Evolutionary conservation across 2,329 filamentous ascomycete species (phyloP).

Genomic region (Claviceps sorghi): DNA sequence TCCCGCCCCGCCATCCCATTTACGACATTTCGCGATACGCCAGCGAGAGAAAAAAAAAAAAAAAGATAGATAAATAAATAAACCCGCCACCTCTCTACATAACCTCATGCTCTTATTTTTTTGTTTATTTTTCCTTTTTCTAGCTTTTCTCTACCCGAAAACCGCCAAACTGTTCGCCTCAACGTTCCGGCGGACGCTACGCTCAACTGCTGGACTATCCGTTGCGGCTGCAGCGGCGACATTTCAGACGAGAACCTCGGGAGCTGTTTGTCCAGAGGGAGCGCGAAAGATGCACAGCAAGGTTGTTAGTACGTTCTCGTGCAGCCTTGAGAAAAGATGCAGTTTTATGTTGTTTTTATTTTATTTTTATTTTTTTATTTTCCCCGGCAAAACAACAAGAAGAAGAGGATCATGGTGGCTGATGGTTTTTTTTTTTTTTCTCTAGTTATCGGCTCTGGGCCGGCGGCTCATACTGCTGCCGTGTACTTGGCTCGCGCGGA

Average conservation of each 20-base stretch:
- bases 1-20: neutral
- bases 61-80: neutral
- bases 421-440: neutral
- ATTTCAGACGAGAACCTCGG: slow-evolving; percentile 31
- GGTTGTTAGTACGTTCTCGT: slow-evolving; percentile 58
- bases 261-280: neutral
- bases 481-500: slow-evolving; percentile 93
- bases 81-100: neutral
- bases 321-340: neutral
- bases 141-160: neutral
- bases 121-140: no score
- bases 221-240: slow-evolving; percentile 49
- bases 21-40: neutral
- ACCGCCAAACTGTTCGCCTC: slow-evolving; percentile 86
- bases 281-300: slow-evolving; percentile 73
- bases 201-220: slow-evolving; percentile 60
- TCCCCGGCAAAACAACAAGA: neutral
- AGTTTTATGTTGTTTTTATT: no score
- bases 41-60: no score
- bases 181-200: slow-evolving; percentile 59
- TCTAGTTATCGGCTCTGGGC: slow-evolving; percentile 76
- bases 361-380: no score
- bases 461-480: slow-evolving; percentile 91
- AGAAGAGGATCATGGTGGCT: neutral
- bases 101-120: neutral